phyloP scores from a whole-genome alignment of 257 asterid genomes.

The Oldenlandia corymbosa region DNA sequence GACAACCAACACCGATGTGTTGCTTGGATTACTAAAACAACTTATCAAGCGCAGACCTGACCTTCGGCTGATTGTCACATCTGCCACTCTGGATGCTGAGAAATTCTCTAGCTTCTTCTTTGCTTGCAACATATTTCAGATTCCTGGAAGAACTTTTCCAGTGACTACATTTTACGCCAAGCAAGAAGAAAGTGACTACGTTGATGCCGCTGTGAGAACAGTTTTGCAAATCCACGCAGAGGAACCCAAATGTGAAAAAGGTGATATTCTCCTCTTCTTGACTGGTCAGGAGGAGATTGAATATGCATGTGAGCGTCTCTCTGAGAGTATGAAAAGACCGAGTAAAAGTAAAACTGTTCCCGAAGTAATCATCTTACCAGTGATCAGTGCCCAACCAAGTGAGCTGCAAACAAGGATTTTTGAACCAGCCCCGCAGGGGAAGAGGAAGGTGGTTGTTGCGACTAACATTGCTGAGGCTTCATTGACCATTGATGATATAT shows the following conservation, averaged over 20 bases:
- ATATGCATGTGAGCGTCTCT: slow-evolving; percentile 87
- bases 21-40: slow-evolving; percentile 71
- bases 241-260: slow-evolving; percentile 95
- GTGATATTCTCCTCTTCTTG: slow-evolving; percentile 87
- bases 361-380: slow-evolving; percentile 83
- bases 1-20: slow-evolving; percentile 81
- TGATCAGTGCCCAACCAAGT: slow-evolving; percentile 87
- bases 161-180: slow-evolving; percentile 85
- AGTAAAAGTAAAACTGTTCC: slow-evolving; percentile 86
- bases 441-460: slow-evolving; percentile 92
- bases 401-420: slow-evolving; percentile 96
- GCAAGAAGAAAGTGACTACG: slow-evolving; percentile 95
- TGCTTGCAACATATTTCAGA: slow-evolving; percentile 86
- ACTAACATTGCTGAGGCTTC: slow-evolving; percentile 96
- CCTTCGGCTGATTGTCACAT: slow-evolving; percentile 86
- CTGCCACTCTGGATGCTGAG: slow-evolving; percentile 94
- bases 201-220: slow-evolving; percentile 79
- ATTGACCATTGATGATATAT: slow-evolving; percentile 92
- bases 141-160: slow-evolving; percentile 95
- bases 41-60: slow-evolving; percentile 77
- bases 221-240: slow-evolving; percentile 91
- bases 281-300: slow-evolving; percentile 98
- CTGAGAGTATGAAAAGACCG: slow-evolving; percentile 87
- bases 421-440: slow-evolving; percentile 97
- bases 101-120: slow-evolving; percentile 88